Evolutionary conservation across 2,329 filamentous ascomycete species (phyloP), one percentile per base, ranked within the genome.

Genomic region (Pezicula radicicola): DNA sequence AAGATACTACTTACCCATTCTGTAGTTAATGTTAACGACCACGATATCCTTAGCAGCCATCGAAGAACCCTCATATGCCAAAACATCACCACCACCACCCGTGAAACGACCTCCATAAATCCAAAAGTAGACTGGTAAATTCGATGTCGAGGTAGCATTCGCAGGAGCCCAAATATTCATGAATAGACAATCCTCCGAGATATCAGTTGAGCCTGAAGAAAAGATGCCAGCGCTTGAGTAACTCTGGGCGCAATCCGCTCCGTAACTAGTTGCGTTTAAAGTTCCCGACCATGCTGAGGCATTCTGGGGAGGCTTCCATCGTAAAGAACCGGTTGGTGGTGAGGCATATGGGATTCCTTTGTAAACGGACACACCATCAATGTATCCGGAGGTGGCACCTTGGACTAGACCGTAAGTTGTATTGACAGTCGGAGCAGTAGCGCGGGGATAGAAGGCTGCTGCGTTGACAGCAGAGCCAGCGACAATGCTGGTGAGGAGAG

Each of bases 11-110:
- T 10, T 33, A 50, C 68, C 70, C 45, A 70, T 25, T 2, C 72
- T 69, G 54, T 76, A 76, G 59, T 74, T 75, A 46, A 75, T 63
- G 0, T 69, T 72, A 6, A 76, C 66, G 1, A 76, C 60, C 1
- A 76, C 57, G 1, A 72, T 57, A 15, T 74, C 71, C 25, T 75
- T 58, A 0, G 67, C 61, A 4, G 71, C 71, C 39, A 75, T 68
- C 53, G 67, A 63, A 37, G 69, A 68, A 30, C 72, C 73, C 3
- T 63, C 71, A 52, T 74, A 75, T 3, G 66, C 64, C 71, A 16
- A 13, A 21, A 16, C 15, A 15, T 16, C 37, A 40, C 37, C 37
- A 18, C 8, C n/a, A 16, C 37, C 70, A 41, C 63, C 62, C 1
- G 61, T 56, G 45, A 71, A 72, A 1, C 65, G 69, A 9, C 72